Base-by-base conservation (phyloP, 257 asterid species). In the Capsicum pubescens region DNA sequence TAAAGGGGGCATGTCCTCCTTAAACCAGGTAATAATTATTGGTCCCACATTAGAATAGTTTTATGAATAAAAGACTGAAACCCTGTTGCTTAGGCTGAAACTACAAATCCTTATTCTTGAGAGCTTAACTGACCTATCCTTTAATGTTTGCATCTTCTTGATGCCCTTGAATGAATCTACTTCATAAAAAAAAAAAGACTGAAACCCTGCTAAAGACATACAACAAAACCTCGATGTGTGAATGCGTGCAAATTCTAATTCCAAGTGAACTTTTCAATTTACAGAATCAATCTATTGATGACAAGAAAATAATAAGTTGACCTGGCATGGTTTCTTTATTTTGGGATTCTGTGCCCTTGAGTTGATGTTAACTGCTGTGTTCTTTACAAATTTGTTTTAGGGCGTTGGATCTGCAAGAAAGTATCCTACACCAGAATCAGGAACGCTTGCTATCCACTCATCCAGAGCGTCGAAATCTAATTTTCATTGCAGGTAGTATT, bases 361-460 rank as follows among this genome's bases (percentile, higher is more conserved):
- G 13, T 54, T 77, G 46, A n/a, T 58, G 13, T 61, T 68, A n/a
- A 54, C 66, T 82, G 66, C 14, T 82, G 50, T 82, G 15, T 42
- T 60, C 14, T 82, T 78, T 78, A n/a, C 84, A 76, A 89, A 57
- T 86, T 81, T 77, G 63, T 54, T 52, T 39, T 90, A 93, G 97
- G 92, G 89, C 71, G 79, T 90, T 54, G 91, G 86, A 66, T 89
- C 87, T 26, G 85, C 83, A 64, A 88, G 94, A 86, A 88, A 80
- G 68, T 70, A 84, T 88, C 93, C 89, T 87, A 89, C 61, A 58
- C 84, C 90, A 35, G 92, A 88, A 56, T 86, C 89, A 4, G 91
- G 89, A 90, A 85, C 85, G 86, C 91, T 85, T 81, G 90, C 92
- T 71, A 87, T 91, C 90, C 99, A 93, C 87, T 95, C 98, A 70